Evolutionary conservation across 768 basidiomycete species (phyloP).

Genomic region (Trametes coccinea): DNA sequence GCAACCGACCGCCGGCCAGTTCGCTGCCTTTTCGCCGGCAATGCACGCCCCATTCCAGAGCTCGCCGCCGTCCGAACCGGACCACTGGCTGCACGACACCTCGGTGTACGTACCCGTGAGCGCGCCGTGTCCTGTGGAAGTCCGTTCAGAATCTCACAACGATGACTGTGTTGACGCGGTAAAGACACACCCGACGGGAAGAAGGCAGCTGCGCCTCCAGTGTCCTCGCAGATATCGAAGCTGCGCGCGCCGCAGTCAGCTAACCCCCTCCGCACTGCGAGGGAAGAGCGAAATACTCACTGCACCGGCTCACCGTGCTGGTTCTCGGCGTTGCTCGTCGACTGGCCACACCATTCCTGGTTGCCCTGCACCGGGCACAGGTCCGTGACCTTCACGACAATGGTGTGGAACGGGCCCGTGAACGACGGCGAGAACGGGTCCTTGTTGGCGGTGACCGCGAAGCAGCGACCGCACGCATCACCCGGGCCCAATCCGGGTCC

Average conservation of each 20-base stretch:
- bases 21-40: conserved; percentile 44
- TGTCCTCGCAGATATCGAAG: conserved; percentile 64
- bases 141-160: not conserved
- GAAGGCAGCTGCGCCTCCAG: conserved; percentile 51
- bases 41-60: conserved; percentile 55
- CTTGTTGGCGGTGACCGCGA: conserved; percentile 47
- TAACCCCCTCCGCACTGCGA: too few species aligned
- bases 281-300: conserved; percentile 34
- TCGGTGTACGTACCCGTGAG: conserved; percentile 54
- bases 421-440: conserved; percentile 55
- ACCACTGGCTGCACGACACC: conserved; percentile 59
- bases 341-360: conserved; percentile 57
- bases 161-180: not conserved
- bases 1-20: conserved; percentile 55
- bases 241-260: conserved; percentile 31
- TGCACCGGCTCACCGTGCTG: conserved; percentile 48
- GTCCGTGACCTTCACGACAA: conserved; percentile 53
- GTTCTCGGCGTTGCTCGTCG: conserved; percentile 42
- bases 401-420: conserved; percentile 49
- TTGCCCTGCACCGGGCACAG: conserved; percentile 50
- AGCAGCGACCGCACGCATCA: conserved; percentile 65
- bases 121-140: conserved; percentile 45
- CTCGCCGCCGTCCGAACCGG: conserved; percentile 49
- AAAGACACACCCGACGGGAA: conserved; percentile 46
- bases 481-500: conserved; percentile 51